Base-by-base conservation (phyloP, 352 stramenopile genomes). In the Pythium rhizo-oryzae region DNA sequence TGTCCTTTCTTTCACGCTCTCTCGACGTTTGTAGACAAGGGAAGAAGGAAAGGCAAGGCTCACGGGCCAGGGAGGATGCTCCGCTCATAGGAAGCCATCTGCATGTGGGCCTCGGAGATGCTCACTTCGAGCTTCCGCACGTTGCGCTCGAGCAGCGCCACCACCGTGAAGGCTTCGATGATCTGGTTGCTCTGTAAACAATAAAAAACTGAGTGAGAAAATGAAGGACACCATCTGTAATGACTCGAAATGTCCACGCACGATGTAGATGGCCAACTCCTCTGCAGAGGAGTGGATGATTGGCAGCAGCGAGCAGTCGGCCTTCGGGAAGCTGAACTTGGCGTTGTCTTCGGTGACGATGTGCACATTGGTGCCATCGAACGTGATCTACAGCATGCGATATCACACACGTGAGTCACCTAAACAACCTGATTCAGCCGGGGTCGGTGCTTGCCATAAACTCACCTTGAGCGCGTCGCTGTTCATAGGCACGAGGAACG, bases 221-320 rank as follows among this genome's bases (percentile, higher is more conserved):
- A 18, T 1, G 37, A 0, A 25, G 16, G 35, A 59, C 9, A n/a
- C 13, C 15, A 69, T 30, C 28, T 6, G 28, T 7, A 9, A 8
- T 6, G 8, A 51, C 19, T 25, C 44, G 44, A 9, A 19, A 28
- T 25, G 44, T 6, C n/a, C 4, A 85, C 85, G 62, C 84, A 96
- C 89, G 52, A 99, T 85, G 79, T 99, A 98, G 69, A 98, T 94
- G 49, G 95, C 91, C 49, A 99, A 81, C 72, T 99, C 97, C 80
- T 99, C 97, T 0, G 94, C 93, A 9, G 97, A 99, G 25, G 97
- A 98, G 84, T 99, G 97, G 28, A 98, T 83, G 47, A 99, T 98
- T 15, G 97, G 97, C 28, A 99, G 76, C 65, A 99, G 75, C 47
- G 92, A 94, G 81, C 97, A 99, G 70, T 99, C 97, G 24, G 80